These are phyloP conservation scores for Metschnikowia drakensbergensis DNA, from an alignment of 805 yeast genomes.

Conservation along the genomic window DNA sequence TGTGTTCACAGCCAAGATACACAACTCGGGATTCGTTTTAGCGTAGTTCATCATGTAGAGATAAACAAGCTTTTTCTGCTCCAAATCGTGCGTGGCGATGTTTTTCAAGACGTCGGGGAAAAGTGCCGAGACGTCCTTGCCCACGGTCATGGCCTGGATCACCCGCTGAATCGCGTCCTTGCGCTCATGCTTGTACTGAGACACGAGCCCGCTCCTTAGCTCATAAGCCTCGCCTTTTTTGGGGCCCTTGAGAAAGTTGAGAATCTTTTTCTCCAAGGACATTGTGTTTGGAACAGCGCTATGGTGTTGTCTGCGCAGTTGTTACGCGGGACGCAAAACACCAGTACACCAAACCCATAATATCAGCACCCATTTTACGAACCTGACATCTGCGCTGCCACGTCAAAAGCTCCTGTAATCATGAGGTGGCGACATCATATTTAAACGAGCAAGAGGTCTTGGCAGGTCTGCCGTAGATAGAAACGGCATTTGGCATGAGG, in stretches of 20 bases:
- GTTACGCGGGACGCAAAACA: slow-evolving; percentile 1
- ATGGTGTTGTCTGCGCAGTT: slow-evolving; percentile 1
- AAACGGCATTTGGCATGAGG: no score
- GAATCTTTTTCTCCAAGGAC: slow-evolving; percentile 43
- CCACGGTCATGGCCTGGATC: slow-evolving; percentile 96
- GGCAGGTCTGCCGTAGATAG: no score
- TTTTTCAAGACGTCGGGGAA: slow-evolving; percentile 96
- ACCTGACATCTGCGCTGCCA: no score
- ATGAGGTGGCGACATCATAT: no score
- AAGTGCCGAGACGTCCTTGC: slow-evolving; percentile 90
- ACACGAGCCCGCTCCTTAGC: slow-evolving; percentile 82
- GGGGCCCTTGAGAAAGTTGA: slow-evolving; percentile 42
- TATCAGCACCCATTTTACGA: no score
- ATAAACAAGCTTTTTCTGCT: slow-evolving; percentile 94
- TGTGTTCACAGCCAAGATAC: slow-evolving; percentile 94
- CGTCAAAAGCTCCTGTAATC: no score
- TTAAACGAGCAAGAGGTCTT: no score
- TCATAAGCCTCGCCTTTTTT: slow-evolving; percentile 80
- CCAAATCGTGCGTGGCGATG: slow-evolving; percentile 93
- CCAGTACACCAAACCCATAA: not conserved
- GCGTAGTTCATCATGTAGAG: slow-evolving; percentile 96
- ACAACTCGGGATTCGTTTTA: slow-evolving; percentile 90
- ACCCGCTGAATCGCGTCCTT: slow-evolving; percentile 97
- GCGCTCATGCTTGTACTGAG: slow-evolving; percentile 90
- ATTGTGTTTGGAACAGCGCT: slow-evolving; percentile 12